Conservation (phyloP, 2,329 filamentous ascomycete genomes). For the Periconia sp. region DNA sequence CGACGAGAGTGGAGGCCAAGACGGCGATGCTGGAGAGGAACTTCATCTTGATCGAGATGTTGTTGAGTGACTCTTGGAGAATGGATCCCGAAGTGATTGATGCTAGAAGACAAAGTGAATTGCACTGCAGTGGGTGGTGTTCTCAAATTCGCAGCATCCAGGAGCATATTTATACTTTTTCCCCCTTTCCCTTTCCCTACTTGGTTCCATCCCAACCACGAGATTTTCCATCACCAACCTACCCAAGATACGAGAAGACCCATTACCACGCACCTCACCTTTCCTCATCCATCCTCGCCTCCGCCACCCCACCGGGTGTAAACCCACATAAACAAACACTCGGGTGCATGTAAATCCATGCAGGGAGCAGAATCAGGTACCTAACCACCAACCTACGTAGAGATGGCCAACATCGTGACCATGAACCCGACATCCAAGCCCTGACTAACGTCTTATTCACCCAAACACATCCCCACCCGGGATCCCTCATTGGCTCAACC, state of each 20-base stretch:
- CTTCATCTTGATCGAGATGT: conserved; percentile 30
- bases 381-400: not conserved
- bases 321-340: too few relatives aligned
- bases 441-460: conserved; percentile 15
- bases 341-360: too few relatives aligned
- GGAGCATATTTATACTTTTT: conserved; percentile 27
- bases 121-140: conserved; percentile 9
- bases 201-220: too few relatives aligned
- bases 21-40: conserved; percentile 30
- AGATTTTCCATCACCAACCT: too few relatives aligned
- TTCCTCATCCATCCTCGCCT: too few relatives aligned
- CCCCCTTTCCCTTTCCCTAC: not conserved
- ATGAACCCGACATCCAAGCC: conserved; percentile 3
- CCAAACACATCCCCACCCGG: not conserved
- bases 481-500: too few relatives aligned
- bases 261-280: too few relatives aligned
- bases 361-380: too few relatives aligned
- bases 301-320: too few relatives aligned
- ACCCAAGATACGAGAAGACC: too few relatives aligned
- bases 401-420: not conserved
- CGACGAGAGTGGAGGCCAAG: conserved; percentile 29
- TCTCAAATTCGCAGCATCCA: conserved; percentile 6
- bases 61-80: conserved; percentile 1
- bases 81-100: conserved; percentile 3
- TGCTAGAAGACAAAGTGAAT: conserved; percentile 1